Conservation (phyloP, 2,329 filamentous ascomycete genomes). For the Lachnellula suecica region DNA sequence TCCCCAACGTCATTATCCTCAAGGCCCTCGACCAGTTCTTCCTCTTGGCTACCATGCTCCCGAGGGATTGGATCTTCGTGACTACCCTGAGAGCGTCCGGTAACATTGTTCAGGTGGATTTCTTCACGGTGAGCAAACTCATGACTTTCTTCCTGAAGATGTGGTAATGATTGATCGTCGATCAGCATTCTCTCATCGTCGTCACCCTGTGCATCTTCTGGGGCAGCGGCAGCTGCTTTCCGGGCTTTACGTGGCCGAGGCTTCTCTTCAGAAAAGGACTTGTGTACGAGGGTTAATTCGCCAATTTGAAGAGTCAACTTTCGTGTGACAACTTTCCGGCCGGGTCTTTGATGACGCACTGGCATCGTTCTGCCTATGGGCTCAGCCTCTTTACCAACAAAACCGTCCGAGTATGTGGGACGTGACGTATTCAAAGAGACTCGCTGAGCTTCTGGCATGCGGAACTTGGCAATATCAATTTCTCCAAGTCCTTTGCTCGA, state of each 20-base stretch:
- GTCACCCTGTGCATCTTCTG: not conserved
- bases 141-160: not conserved
- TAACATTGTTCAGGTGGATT: not conserved
- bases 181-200: not conserved
- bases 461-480: slow-evolving; percentile 18
- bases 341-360: slow-evolving; percentile 1
- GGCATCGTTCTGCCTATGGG: slow-evolving; percentile 25
- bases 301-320: not conserved
- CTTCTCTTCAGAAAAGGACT: not conserved
- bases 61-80: not conserved
- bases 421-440: not conserved
- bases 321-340: not conserved
- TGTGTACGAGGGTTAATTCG: slow-evolving; percentile 1
- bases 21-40: not conserved
- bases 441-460: slow-evolving; percentile 15
- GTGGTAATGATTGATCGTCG: not conserved
- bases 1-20: not conserved
- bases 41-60: not conserved
- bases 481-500: slow-evolving; percentile 4
- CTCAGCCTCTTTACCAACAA: slow-evolving; percentile 24
- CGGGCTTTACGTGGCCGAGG: not conserved
- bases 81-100: not conserved
- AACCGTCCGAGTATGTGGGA: slow-evolving; percentile 25
- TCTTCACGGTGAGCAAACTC: not conserved
- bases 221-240: not conserved